Evolutionary conservation across 1,284 basidiomycete species (phyloP), one percentile per base, ranked within the genome.

Genomic region (Ustilago cynodontis): DNA sequence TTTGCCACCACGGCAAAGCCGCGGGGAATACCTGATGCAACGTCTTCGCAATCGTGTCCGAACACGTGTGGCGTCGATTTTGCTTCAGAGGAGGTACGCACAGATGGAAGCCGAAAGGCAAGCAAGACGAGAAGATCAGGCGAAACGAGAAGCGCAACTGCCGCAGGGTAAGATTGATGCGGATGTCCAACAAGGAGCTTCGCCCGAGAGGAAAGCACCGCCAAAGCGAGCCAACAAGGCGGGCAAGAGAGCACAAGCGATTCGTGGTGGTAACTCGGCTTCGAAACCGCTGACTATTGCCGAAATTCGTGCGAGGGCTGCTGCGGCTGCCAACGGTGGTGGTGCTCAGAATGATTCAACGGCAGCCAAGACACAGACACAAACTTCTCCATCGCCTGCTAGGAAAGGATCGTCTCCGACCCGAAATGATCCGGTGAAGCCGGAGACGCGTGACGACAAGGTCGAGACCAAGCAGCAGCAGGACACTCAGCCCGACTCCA

Each of bases 221-320:
- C 57, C 70, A 7, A 72, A 64, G 29, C 70, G 70, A 18, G 51
- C 49, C 2, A 59, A 47, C 22, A 72, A 72, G 47, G 70, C 70
- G 9, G 70, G 64, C 6, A 72, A 72, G 29, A 47, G 70, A 50
- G 70, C 70, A 11, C 70, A 72, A 31, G 70, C 64, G 6, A 66
- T 72, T 26, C 64, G 70, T 22, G 70, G 70, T 22, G 59, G 56
- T 2, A 56, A 20, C 41, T 51, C 70, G 3, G 18, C 70, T 20
- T 59, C 41, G 10, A 72, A 57, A 24, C 70, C 70, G 20, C 64
- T 72, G 52, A 72, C 70, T 20, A 72, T 72, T 47, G 70, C 70
- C 1, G 70, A 67, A 41, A 67, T 72, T 28, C 64, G 64, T 28
- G 59, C 70, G 3, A 72, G 52, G 28, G 60, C 70, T 33, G 57